A percentile compares a stretch with the other conserved stretches of the same genome.
phyloP scores from a whole-genome alignment of 176 grass and related monocot species.

The Zoysia pacifica region DNA sequence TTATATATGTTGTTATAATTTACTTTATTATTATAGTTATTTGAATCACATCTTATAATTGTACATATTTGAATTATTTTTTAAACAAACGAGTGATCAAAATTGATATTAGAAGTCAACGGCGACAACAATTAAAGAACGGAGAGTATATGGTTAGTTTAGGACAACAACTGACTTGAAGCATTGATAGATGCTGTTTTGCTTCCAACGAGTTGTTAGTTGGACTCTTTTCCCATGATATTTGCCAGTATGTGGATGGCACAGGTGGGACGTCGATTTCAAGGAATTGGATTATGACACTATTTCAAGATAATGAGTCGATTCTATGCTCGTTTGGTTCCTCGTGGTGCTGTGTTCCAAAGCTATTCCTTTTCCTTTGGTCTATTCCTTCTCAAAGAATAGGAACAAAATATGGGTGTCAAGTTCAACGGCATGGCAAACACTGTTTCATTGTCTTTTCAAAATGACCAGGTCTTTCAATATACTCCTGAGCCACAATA shows the following conservation, averaged over 20 bases:
- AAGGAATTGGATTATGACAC: slow-evolving; percentile 9
- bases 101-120: too few species aligned
- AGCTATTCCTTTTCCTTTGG: slow-evolving; percentile 12
- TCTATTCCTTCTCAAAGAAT: slow-evolving; percentile 30
- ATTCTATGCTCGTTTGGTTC: slow-evolving; percentile 19
- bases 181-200: slow-evolving; percentile 4
- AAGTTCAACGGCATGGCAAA: slow-evolving; percentile 1
- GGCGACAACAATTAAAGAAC: too few species aligned
- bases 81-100: too few species aligned
- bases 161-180: neutral
- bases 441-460: neutral
- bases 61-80: too few species aligned
- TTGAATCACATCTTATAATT: too few species aligned
- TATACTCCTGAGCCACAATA: slow-evolving; percentile 24
- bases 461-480: slow-evolving; percentile 13
- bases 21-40: too few species aligned
- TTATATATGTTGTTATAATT: too few species aligned
- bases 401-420: slow-evolving; percentile 19
- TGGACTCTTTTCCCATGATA: neutral
- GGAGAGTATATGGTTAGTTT: neutral
- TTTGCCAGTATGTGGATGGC: neutral
- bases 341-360: neutral
- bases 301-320: neutral
- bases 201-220: neutral
- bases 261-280: neutral